A percentile compares a stretch with the other conserved stretches of the same genome.
Conservation (phyloP, 108 stramenopile genomes). For the Nannochloropsis gaditana region DNA sequence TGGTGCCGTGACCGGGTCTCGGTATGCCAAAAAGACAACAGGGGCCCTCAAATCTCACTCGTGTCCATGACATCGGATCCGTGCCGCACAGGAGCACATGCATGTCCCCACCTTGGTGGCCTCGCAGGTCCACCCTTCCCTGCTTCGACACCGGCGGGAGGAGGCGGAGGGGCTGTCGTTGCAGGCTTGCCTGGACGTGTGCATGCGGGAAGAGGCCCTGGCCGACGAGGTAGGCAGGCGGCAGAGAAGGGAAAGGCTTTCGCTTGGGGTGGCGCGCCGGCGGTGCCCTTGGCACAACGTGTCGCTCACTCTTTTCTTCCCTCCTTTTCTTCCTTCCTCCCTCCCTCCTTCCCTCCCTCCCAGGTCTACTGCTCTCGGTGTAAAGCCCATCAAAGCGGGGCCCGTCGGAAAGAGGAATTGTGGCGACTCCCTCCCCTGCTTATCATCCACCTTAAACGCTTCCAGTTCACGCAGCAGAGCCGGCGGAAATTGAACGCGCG, state of each 20-base stretch:
- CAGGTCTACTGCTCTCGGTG: conserved; percentile 49
- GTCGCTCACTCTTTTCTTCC: no score
- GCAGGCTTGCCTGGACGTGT: not conserved
- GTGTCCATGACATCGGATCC: no score
- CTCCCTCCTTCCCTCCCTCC: not conserved
- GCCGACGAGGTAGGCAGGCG: not conserved
- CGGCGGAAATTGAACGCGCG: conserved; percentile 19
- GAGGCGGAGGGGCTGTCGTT: not conserved
- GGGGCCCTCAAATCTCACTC: no score
- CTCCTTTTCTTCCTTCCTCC: not conserved
- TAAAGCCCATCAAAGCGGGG: conserved; percentile 26
- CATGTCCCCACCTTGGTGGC: not conserved
- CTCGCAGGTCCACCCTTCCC: not conserved
- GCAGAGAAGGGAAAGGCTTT: not conserved
- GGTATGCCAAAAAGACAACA: no score
- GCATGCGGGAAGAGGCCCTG: not conserved
- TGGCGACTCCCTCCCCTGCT: conserved; percentile 51
- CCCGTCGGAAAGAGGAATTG: conserved; percentile 40
- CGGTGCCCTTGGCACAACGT: no score
- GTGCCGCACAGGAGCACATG: not conserved
- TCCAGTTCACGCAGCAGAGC: conserved; percentile 48
- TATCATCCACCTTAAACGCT: conserved; percentile 50
- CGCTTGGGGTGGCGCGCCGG: no score
- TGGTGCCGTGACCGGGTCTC: no score
- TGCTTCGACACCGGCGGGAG: not conserved